These are phyloP conservation scores for Malbranchea zuffiana DNA, from an alignment of 2,329 filamentous ascomycete species.

Conservation along the genomic window DNA sequence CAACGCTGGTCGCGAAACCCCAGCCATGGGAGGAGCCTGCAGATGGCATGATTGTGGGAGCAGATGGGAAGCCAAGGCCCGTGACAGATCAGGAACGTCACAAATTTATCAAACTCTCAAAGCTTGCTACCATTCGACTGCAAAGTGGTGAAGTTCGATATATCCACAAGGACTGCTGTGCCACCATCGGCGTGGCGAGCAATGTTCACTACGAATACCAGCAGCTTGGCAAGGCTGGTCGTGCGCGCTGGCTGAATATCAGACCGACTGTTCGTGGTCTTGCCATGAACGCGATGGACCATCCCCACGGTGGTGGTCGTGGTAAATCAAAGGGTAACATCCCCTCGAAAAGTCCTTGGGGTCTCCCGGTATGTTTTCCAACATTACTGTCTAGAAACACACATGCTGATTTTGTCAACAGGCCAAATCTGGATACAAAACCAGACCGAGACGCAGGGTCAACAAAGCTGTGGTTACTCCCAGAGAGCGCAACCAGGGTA, in stretches of 20 bases:
- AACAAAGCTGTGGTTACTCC: conserved; percentile 86
- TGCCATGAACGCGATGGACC: conserved; percentile 97
- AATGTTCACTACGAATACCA: conserved; percentile 85
- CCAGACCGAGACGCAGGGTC: conserved; percentile 72
- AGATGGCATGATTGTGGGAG: conserved; percentile 8
- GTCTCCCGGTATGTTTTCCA: conserved; percentile 63
- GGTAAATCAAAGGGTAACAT: conserved; percentile 99
- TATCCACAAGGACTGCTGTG: conserved; percentile 84
- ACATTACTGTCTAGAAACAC: conserved; percentile 12
- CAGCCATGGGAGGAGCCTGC: conserved; percentile 25
- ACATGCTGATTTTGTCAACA: conserved; percentile 18
- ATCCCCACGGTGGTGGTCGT: conserved; percentile 97
- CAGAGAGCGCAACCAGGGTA: conserved; percentile 80
- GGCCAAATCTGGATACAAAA: conserved; percentile 65
- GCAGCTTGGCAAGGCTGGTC: conserved; percentile 88
- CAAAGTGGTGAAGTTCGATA: conserved; percentile 88
- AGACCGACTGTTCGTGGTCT: conserved; percentile 91
- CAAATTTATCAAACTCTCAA: conserved; percentile 50
- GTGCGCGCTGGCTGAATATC: conserved; percentile 87
- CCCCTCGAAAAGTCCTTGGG: conserved; percentile 92
- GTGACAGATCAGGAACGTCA: conserved; percentile 29
- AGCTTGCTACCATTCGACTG: conserved; percentile 71
- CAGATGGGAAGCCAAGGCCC: conserved; percentile 12
- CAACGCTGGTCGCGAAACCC: conserved; percentile 78
- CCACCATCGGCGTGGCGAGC: conserved; percentile 87